phyloP scores from a whole-genome alignment of 2,329 filamentous ascomycete genomes.

The Blastomyces gilchristii region DNA sequence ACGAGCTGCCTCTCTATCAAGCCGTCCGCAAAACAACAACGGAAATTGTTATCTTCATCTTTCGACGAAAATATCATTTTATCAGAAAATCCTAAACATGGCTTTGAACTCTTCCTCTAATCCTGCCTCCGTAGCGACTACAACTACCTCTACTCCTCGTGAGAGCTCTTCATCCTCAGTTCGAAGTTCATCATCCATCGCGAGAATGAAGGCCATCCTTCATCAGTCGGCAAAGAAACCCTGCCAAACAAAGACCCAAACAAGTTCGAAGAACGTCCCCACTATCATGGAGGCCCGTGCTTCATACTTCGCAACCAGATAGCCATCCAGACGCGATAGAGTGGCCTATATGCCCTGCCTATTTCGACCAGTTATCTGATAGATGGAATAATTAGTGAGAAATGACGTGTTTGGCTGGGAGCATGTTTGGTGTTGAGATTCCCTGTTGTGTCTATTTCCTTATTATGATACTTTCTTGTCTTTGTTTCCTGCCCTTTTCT shows the following conservation, averaged over 20 bases:
- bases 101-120: background rate
- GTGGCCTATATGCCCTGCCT: background rate
- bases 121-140: background rate
- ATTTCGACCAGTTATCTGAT: background rate
- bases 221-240: background rate
- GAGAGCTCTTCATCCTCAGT: background rate
- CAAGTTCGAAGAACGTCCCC: background rate
- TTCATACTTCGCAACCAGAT: background rate
- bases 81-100: background rate
- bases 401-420: background rate
- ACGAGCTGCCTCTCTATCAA: background rate
- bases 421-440: background rate
- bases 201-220: background rate
- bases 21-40: background rate
- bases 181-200: background rate
- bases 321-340: background rate
- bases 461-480: background rate
- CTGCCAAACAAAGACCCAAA: background rate
- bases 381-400: background rate
- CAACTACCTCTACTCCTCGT: background rate
- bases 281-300: constrained; percentile 2
- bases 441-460: too few relatives aligned
- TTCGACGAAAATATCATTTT: background rate
- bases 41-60: background rate
- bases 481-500: background rate